Evolutionary conservation across 2,329 filamentous ascomycete species (phyloP), one percentile per base, ranked within the genome.

Genomic region (Fusarium buharicum): DNA sequence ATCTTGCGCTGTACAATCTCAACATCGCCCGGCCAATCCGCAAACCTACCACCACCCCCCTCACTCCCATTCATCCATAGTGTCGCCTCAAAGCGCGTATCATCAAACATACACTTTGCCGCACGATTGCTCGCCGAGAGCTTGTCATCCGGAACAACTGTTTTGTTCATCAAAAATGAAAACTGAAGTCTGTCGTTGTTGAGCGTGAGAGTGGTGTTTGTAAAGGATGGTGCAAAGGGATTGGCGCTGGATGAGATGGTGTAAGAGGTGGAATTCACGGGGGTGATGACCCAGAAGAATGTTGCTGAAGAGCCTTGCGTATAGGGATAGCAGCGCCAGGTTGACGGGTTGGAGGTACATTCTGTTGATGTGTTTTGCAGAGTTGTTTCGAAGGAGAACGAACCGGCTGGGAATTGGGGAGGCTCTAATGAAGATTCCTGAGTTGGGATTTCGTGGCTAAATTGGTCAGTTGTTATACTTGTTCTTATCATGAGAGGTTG

Each of bases 301-400:
- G 80, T 83, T 0, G 83, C 78, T 5, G 79, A 71, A 4, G 76
- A 75, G 17, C 78, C 75, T 12, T 62, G 43, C 4, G 74, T 74
- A 68, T 82, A 84, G 1, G 87, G 86, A 58, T 82, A 84, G 77
- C 88, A 91, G 50, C 78, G 78, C 85, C 87, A 91, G 1, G 86
- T 86, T 5, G 78, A 74, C 0, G 82, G 63, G 64, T 85, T 82
- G 13, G 83, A 80, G 1, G 86, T 87, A 74, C 89, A 91, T 44
- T 78, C 78, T 7, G 84, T 82, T 14, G 76, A 74, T 3, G 82
- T 75, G 6, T 77, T 82, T 45, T 80, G 77, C 34, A 91, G 82
- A 55, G 82, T 83, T 18, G 86, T 86, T 7, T 82, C 77, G 64
- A 91, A 79, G 33, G 83, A 78, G 72, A 86, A 90, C n/a, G 83